These are phyloP conservation scores for Kentomonas sorsogonicus DNA, from an alignment of 208 protist genomes.

Conservation along the genomic window DNA sequence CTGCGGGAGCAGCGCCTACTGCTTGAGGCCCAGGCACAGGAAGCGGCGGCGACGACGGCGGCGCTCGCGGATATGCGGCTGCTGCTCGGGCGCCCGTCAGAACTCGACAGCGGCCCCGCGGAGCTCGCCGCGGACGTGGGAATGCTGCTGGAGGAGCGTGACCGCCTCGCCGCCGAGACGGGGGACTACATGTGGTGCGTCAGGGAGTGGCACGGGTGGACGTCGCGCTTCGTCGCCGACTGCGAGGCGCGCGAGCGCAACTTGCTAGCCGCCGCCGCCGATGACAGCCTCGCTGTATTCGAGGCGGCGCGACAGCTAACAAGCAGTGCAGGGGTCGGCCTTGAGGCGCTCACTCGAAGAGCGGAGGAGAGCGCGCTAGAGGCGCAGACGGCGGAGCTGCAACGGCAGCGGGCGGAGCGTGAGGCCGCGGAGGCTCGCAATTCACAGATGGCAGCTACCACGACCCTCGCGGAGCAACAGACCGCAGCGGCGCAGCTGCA, in stretches of 20 bases:
- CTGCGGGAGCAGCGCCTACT: slow-evolving; percentile 46
- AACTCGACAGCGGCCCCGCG: slow-evolving; percentile 30
- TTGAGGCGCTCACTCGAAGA: no score
- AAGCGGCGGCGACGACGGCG: slow-evolving; percentile 23
- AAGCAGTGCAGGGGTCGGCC: no score
- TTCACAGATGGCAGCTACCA: background rate
- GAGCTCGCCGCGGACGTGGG: slow-evolving; percentile 39
- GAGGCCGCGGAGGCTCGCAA: background rate
- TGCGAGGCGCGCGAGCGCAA: slow-evolving; percentile 25
- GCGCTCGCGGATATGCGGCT: slow-evolving; percentile 27
- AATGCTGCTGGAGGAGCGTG: slow-evolving; percentile 22
- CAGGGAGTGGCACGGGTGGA: slow-evolving; percentile 14
- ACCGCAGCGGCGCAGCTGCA: no score
- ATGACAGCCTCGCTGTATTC: background rate
- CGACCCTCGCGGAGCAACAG: no score
- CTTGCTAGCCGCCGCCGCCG: slow-evolving; percentile 16
- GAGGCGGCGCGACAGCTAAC: no score
- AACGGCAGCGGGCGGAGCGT: background rate
- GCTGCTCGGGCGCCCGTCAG: slow-evolving; percentile 37
- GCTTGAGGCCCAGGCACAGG: slow-evolving; percentile 39
- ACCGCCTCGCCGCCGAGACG: slow-evolving; percentile 14
- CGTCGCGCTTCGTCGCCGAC: slow-evolving; percentile 10
- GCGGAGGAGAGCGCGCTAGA: no score
- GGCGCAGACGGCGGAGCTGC: background rate
- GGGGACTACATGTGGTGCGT: slow-evolving; percentile 18